These are phyloP conservation scores for Thelonectria rubi DNA, from an alignment of 2,329 filamentous ascomycete species.

Conservation along the genomic window DNA sequence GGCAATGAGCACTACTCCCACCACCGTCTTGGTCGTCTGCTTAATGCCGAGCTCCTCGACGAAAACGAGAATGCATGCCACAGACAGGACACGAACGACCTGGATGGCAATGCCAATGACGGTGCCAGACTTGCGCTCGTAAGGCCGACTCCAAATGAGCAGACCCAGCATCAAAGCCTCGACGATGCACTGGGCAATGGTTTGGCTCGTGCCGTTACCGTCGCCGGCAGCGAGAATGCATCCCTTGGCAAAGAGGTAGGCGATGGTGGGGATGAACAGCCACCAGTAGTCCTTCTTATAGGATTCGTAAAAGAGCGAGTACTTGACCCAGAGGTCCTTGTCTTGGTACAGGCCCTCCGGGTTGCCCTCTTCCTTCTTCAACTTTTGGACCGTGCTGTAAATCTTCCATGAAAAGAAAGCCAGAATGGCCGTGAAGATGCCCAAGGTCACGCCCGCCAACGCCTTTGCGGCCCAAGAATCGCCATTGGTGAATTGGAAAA, in stretches of 20 bases:
- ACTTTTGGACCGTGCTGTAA: constrained; percentile 75
- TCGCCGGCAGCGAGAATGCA: constrained; percentile 85
- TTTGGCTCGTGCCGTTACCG: constrained; percentile 85
- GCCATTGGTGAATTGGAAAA: constrained; percentile 92
- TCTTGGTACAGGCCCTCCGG: constrained; percentile 80
- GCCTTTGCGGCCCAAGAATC: constrained; percentile 93
- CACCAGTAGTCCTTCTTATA: constrained; percentile 98
- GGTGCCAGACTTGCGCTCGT: constrained; percentile 85
- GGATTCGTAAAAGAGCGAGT: constrained; percentile 95
- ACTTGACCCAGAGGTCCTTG: constrained; percentile 91
- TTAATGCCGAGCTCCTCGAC: constrained; percentile 91
- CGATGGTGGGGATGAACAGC: constrained; percentile 88
- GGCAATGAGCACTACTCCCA: constrained; percentile 91
- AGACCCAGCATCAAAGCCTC: constrained; percentile 82
- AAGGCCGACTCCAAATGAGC: constrained; percentile 86
- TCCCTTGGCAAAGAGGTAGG: constrained; percentile 92
- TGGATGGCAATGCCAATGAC: constrained; percentile 95
- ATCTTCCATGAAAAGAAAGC: constrained; percentile 87
- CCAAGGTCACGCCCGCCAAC: constrained; percentile 83
- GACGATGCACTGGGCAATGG: constrained; percentile 79
- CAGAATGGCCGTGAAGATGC: constrained; percentile 82
- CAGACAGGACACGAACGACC: constrained; percentile 86
- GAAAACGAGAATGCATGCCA: constrained; percentile 89
- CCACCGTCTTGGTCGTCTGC: constrained; percentile 93
- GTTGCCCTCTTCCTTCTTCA: constrained; percentile 81